These are phyloP conservation scores for Diaporthe velutina DNA, from an alignment of 2,329 filamentous ascomycete genomes.

Conservation along the genomic window DNA sequence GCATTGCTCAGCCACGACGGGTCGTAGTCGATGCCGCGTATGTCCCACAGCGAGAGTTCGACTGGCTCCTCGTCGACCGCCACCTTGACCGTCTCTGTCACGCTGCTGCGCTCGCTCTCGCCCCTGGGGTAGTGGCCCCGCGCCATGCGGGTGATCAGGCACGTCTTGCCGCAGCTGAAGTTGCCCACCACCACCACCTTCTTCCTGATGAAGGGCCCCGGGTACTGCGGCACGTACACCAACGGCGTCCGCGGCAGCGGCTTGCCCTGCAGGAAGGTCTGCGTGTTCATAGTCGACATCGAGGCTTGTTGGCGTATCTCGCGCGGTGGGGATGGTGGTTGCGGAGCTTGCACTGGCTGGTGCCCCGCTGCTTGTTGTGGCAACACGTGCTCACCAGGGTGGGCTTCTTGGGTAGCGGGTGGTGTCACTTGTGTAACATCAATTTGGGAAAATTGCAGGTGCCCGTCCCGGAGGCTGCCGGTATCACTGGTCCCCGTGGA, in stretches of 20 bases:
- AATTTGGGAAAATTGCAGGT: conserved; percentile 30
- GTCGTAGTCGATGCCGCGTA: conserved; percentile 40
- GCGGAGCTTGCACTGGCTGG: neutral
- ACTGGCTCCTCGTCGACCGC: conserved; percentile 38
- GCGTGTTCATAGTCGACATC: conserved; percentile 35
- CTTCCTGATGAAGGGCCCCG: conserved; percentile 36
- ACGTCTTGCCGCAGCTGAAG: conserved; percentile 40
- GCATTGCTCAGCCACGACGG: conserved; percentile 36
- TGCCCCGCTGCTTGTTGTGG: neutral
- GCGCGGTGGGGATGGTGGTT: neutral
- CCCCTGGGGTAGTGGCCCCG: conserved; percentile 33
- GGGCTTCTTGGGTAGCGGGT: conserved; percentile 4
- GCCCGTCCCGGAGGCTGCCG: conserved; percentile 34
- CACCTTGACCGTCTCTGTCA: conserved; percentile 33
- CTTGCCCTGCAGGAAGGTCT: conserved; percentile 31
- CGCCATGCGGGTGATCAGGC: conserved; percentile 39
- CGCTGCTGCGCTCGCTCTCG: conserved; percentile 19
- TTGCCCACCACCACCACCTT: conserved; percentile 40
- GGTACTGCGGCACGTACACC: conserved; percentile 34
- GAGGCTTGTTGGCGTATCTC: conserved; percentile 31
- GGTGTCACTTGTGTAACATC: conserved; percentile 32
- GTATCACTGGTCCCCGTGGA: conserved; percentile 33
- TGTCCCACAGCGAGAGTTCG: conserved; percentile 37
- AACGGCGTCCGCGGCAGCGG: conserved; percentile 37
- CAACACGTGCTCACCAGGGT: neutral